Evolutionary conservation across 1,284 basidiomycete genomes (phyloP).

Genomic region (Boletus coffeatus): DNA sequence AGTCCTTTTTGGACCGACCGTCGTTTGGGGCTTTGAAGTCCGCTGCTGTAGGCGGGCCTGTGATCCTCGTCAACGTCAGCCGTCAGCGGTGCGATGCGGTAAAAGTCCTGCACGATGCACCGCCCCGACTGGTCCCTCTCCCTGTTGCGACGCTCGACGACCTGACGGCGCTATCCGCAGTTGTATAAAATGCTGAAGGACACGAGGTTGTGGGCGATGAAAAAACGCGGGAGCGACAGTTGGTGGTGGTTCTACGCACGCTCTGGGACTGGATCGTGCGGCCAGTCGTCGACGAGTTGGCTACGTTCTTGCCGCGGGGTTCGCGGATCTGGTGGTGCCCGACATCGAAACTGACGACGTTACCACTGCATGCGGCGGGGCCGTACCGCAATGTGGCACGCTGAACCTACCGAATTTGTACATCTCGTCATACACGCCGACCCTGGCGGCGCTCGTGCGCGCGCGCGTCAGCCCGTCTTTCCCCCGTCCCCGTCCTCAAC

Average conservation of each 20-base stretch:
- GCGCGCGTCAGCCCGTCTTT: conserved; percentile 13
- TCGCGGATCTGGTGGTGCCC: conserved; percentile 44
- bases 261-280: conserved; percentile 32
- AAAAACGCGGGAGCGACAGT: conserved; percentile 18
- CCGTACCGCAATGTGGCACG: conserved; percentile 15
- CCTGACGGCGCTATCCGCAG: conserved; percentile 11
- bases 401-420: conserved; percentile 28
- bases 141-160: conserved; percentile 13
- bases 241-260: conserved; percentile 19
- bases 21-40: conserved; percentile 23
- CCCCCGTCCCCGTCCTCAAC: background rate
- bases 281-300: conserved; percentile 28
- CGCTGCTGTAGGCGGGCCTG: conserved; percentile 32
- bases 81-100: conserved; percentile 28
- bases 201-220: conserved; percentile 21
- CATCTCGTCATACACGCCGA: conserved; percentile 37
- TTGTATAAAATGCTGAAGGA: conserved; percentile 13
- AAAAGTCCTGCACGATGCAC: conserved; percentile 20
- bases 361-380: conserved; percentile 40
- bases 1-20: conserved; percentile 23
- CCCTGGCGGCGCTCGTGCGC: conserved; percentile 29
- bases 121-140: conserved; percentile 22
- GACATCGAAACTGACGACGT: conserved; percentile 29
- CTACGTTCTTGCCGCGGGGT: conserved; percentile 16
- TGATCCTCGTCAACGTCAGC: conserved; percentile 34